Evolutionary conservation across 768 basidiomycete species (phyloP).

Genomic region (Trametes meyenii): DNA sequence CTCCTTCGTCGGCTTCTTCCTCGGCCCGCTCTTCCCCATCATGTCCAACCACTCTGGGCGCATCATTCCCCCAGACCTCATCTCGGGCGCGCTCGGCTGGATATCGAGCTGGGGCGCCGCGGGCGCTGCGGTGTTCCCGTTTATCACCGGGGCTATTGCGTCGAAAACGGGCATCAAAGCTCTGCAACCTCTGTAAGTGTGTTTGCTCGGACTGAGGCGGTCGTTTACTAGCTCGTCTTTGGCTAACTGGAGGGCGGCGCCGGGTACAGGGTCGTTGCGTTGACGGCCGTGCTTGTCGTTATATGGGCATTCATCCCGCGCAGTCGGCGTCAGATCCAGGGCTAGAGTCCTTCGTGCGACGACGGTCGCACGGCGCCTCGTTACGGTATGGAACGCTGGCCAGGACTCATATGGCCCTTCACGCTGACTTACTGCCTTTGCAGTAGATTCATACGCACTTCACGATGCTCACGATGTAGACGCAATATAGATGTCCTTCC

Average conservation of each 20-base stretch:
- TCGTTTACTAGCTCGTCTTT: not conserved
- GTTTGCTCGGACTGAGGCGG: not conserved
- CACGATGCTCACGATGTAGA: too few species aligned
- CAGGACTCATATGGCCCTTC: too few species aligned
- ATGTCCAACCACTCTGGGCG: constrained; percentile 44
- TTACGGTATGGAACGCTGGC: too few species aligned
- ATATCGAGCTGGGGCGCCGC: constrained; percentile 53
- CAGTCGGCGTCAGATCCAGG: constrained; percentile 9
- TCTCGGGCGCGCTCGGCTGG: constrained; percentile 52
- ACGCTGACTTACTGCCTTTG: too few species aligned
- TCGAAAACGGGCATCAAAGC: constrained; percentile 44
- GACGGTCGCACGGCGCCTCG: too few species aligned
- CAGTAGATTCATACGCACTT: too few species aligned
- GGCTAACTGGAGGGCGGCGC: not conserved
- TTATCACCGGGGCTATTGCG: constrained; percentile 51
- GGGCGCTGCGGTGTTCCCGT: constrained; percentile 54
- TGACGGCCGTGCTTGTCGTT: constrained; percentile 23
- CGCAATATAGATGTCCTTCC: too few species aligned
- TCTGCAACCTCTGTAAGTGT: constrained; percentile 51
- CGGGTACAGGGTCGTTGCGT: constrained; percentile 20
- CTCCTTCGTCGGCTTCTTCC: constrained; percentile 54
- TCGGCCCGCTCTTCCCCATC: constrained; percentile 52
- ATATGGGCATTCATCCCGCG: constrained; percentile 24
- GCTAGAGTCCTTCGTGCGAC: not conserved
- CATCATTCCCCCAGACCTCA: constrained; percentile 47